Evolutionary conservation across 345 rosid species (phyloP).

Genomic region (Lenwebbia sp.): DNA sequence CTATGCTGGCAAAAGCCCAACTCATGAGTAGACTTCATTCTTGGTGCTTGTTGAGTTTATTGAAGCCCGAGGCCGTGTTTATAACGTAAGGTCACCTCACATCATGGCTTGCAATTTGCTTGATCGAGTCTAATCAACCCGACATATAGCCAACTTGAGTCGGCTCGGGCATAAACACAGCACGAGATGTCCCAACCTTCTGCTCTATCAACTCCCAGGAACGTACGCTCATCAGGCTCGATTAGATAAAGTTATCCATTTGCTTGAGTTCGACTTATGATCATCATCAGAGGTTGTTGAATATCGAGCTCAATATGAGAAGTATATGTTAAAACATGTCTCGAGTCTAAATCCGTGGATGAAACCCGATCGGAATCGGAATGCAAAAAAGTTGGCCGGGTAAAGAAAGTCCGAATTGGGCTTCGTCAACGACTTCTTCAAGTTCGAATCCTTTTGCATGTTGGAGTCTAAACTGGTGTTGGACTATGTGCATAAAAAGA

Average conservation of each 20-base stretch:
- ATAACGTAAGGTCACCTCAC: not conserved
- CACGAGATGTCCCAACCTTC: not conserved
- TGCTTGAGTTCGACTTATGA: not conserved
- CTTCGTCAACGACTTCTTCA: not conserved
- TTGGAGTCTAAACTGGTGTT: not conserved
- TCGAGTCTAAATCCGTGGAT: not conserved
- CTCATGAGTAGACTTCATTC: not conserved
- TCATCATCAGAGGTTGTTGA: not conserved
- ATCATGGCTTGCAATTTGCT: not conserved
- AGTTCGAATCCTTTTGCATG: not conserved
- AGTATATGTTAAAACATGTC: not conserved
- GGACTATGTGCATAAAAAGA: not conserved
- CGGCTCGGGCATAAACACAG: not conserved
- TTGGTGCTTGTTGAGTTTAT: not conserved
- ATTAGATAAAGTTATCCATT: not conserved
- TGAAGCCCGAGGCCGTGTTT: not conserved
- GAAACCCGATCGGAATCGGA: not conserved
- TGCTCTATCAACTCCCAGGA: not conserved
- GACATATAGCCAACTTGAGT: not conserved
- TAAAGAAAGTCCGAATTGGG: not conserved
- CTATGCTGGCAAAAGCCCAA: not conserved
- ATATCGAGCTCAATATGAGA: not conserved
- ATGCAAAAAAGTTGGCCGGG: not conserved
- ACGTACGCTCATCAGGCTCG: not conserved
- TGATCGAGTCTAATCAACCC: not conserved